Conservation (phyloP, 768 basidiomycete genomes). For the Boletellus ananas region DNA sequence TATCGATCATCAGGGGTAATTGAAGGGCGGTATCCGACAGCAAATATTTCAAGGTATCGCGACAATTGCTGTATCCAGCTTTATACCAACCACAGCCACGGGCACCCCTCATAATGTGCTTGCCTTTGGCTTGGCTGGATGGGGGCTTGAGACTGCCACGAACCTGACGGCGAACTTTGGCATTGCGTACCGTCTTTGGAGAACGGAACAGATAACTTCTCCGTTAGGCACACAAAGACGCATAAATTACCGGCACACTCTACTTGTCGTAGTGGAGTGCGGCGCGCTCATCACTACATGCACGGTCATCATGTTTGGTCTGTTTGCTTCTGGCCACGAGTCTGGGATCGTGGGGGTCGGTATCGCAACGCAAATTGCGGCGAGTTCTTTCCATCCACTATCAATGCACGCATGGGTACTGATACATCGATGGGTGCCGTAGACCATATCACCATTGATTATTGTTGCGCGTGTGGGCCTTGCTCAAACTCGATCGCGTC, state of each 20-base stretch:
- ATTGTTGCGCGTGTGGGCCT: slow-evolving; percentile 18
- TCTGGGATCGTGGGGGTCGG: slow-evolving; percentile 13
- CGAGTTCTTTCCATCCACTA: not conserved
- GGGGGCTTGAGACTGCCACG: slow-evolving; percentile 17
- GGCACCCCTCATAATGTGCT: not conserved
- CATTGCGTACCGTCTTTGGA: slow-evolving; percentile 19
- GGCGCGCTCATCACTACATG: slow-evolving; percentile 20
- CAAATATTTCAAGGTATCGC: slow-evolving; percentile 6
- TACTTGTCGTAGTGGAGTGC: slow-evolving; percentile 17
- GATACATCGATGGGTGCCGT: not conserved
- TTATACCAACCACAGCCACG: slow-evolving; percentile 10
- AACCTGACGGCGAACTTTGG: slow-evolving; percentile 16
- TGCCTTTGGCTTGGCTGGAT: slow-evolving; percentile 12
- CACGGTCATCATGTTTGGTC: slow-evolving; percentile 17
- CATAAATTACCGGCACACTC: slow-evolving; percentile 10
- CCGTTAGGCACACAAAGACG: slow-evolving; percentile 3
- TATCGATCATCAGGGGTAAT: not conserved
- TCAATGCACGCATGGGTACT: not conserved
- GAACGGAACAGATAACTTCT: not conserved
- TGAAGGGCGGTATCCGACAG: not conserved
- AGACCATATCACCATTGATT: slow-evolving; percentile 20
- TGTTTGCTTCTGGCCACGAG: slow-evolving; percentile 11
- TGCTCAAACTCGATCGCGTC: not conserved
- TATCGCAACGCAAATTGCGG: slow-evolving; percentile 18
- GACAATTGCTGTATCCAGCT: slow-evolving; percentile 16